Conservation (phyloP, 2,329 filamentous ascomycete genomes). For the Sporothrix protearum region DNA sequence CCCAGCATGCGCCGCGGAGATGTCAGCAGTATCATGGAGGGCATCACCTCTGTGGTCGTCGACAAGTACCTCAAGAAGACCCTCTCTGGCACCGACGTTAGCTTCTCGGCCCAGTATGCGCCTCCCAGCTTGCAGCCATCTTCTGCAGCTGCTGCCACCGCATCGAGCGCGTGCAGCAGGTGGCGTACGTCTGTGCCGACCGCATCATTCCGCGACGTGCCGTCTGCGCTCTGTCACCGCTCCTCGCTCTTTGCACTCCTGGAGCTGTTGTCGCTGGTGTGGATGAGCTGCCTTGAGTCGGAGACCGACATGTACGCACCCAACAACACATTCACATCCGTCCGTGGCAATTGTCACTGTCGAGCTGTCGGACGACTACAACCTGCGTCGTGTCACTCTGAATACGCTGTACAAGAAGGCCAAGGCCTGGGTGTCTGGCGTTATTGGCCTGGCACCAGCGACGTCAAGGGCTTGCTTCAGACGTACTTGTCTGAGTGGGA, state of each 20-base stretch:
- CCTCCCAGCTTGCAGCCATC: constrained; percentile 77
- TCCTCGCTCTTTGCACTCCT: constrained; percentile 88
- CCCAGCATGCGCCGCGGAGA: constrained; percentile 69
- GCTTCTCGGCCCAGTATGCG: constrained; percentile 88
- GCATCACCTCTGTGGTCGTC: constrained; percentile 64
- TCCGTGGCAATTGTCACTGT: constrained; percentile 72
- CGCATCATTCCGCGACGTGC: constrained; percentile 82
- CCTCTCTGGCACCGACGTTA: constrained; percentile 64
- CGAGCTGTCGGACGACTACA: constrained; percentile 90
- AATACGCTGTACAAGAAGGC: constrained; percentile 73
- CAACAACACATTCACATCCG: constrained; percentile 73
- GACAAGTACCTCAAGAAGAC: constrained; percentile 76
- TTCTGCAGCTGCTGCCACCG: constrained; percentile 91
- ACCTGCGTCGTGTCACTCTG: constrained; percentile 74
- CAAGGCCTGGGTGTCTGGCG: constrained; percentile 72
- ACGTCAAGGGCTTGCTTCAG: constrained; percentile 91
- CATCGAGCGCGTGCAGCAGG: constrained; percentile 84
- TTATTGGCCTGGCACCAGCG: constrained; percentile 79
- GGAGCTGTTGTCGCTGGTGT: constrained; percentile 90
- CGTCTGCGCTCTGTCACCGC: constrained; percentile 85
- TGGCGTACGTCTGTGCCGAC: constrained; percentile 78
- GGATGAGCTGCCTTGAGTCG: constrained; percentile 87
- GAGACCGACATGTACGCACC: constrained; percentile 94
- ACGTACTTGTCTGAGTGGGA: constrained; percentile 95
- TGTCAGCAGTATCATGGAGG: constrained; percentile 62